Conservation (phyloP, 2,329 filamentous ascomycete species). For the Fusarium liriodendri region DNA sequence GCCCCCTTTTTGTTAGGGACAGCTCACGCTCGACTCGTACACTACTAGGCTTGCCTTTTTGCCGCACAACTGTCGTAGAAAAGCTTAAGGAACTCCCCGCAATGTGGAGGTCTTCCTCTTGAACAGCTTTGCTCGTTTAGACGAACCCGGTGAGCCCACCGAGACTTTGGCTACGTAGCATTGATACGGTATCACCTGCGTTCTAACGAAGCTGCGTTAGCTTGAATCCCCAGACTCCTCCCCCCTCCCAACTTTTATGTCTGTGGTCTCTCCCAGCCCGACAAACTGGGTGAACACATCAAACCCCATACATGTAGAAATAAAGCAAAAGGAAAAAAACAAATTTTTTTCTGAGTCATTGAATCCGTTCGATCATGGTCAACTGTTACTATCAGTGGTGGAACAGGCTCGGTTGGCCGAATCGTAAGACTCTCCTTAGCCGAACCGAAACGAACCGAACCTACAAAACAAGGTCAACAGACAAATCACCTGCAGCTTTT, state of each 20-base stretch:
- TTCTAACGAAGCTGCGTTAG: not conserved
- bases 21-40: not conserved
- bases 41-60: not conserved
- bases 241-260: too few species aligned
- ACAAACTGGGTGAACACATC: not conserved
- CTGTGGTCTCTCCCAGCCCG: too few species aligned
- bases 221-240: not conserved
- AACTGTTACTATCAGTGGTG: too few species aligned
- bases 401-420: not conserved
- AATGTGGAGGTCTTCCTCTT: too few species aligned
- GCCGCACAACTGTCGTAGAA: not conserved
- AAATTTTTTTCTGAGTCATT: not conserved
- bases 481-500: not conserved
- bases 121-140: not conserved
- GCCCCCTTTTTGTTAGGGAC: not conserved
- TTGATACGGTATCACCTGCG: not conserved
- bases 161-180: not conserved
- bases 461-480: not conserved
- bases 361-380: not conserved
- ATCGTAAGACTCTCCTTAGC: not conserved
- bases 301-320: not conserved
- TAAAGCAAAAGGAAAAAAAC: not conserved
- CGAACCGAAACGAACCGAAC: conserved; percentile 2
- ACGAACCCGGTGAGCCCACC: not conserved
- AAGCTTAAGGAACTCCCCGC: not conserved